Base-by-base conservation (phyloP, 352 stramenopile species). In the Phytophthora lateralis region DNA sequence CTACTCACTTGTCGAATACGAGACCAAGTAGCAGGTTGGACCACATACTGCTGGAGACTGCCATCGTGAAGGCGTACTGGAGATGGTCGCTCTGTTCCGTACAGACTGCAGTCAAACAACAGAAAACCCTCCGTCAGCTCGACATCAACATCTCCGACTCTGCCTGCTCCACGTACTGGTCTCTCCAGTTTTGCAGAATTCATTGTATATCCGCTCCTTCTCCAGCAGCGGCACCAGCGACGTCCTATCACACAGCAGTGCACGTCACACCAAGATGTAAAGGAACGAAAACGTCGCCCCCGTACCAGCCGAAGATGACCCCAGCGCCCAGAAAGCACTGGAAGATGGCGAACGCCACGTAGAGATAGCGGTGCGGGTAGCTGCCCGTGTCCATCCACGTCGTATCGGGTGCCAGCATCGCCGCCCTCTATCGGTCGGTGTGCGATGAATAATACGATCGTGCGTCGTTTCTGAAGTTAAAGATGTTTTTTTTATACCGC, bases 21-120 rank as follows among this genome's bases (percentile, higher is more conserved):
- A 89, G 62, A 0, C 79, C 79, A n/a, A 87, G 73, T 21, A 80
- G 50, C 27, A 89, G 67, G 61, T 89, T 89, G 27, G 79, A 85
- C 60, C 60, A 75, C 76, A 89, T 87, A 53, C 76, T 89, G 51
- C 67, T 75, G 17, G 77, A 85, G 3, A 76, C 75, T 18, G 73
- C 73, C 63, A 89, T 82, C 20, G 77, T 87, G 59, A 85, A 89
- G 7, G 75, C 75, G 30, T 80, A 85, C 45, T 89, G 79, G 7
- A 89, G 66, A 29, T 68, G 68, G 47, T 85, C 73, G 38, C 73
- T 89, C 55, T 89, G 79, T 26, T 66, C 66, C 21, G 66, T 59
- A 37, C 79, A 89, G 43, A 85, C 79, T 88, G 35, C 29, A 60
- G 17, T 35, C n/a, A 60, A 27, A 58, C 29, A 48, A 38, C 21